These are phyloP conservation scores for Helotiales sp. DNA, from an alignment of 2,329 filamentous ascomycete genomes.

Conservation along the genomic window DNA sequence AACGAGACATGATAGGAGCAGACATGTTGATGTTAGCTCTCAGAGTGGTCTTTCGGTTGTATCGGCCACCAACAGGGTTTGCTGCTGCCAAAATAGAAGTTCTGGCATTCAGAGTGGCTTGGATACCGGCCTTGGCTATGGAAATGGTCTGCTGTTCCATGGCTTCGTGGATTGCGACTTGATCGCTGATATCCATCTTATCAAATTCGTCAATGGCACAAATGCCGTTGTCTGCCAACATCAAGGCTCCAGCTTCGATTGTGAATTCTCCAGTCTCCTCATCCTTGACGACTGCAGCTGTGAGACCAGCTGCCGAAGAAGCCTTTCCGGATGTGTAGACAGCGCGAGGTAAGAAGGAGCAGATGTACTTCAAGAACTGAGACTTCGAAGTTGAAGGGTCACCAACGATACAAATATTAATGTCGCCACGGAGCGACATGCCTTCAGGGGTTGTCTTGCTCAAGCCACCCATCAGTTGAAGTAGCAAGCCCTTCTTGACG, in stretches of 20 bases:
- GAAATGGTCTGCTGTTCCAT: constrained; percentile 99
- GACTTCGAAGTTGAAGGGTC: constrained; percentile 98
- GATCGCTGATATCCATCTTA: constrained; percentile 98
- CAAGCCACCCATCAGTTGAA: constrained; percentile 96
- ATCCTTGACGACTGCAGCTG: constrained; percentile 95
- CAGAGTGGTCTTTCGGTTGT: constrained; percentile 94
- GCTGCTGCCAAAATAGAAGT: constrained; percentile 95
- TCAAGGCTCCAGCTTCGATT: constrained; percentile 95
- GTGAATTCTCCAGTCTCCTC: constrained; percentile 99
- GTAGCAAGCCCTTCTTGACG: constrained; percentile 93
- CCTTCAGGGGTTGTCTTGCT: constrained; percentile 90
- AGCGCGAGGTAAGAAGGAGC: constrained; percentile 92
- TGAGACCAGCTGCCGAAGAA: constrained; percentile 95
- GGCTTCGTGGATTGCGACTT: constrained; percentile 98
- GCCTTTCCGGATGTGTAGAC: constrained; percentile 98
- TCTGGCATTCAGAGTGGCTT: constrained; percentile 93
- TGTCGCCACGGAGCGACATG: constrained; percentile 94
- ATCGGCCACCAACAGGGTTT: constrained; percentile 94
- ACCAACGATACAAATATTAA: constrained; percentile 98
- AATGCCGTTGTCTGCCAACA: constrained; percentile 96
- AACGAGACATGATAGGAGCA: constrained; percentile 98
- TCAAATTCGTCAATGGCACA: constrained; percentile 99
- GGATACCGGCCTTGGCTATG: constrained; percentile 97
- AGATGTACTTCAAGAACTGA: constrained; percentile 97
- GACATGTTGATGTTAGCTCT: constrained; percentile 98